Base-by-base conservation (phyloP, 2,329 filamentous ascomycete species). In the Monosporascus sp. region DNA sequence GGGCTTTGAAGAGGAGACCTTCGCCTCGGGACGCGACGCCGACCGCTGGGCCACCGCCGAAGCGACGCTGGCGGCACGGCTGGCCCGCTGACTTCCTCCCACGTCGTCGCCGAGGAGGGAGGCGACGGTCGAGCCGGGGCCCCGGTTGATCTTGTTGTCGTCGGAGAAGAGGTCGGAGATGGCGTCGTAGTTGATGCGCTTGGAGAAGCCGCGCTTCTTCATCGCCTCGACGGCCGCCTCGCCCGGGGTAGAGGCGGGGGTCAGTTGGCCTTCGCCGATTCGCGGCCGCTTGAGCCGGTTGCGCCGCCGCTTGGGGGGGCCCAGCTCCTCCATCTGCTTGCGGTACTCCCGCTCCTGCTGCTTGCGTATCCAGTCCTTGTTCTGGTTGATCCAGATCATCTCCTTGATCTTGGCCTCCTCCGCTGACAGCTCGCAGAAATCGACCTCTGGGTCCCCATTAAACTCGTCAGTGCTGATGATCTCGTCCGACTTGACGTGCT, bases 371-470 rank as follows among this genome's bases (percentile, higher is more conserved):
- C 92, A 99, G 61, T 95, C 91, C 68, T 94, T 91, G 71, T 99
- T 97, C 67, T 92, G 86, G 55, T 93, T 92, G 44, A 96, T 85
- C 94, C 94, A 99, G 50, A 97, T 89, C 55, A 85, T 84, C 69
- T 97, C 92, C 69, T 97, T 97, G 66, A 91, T 83, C 36, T 82
- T 82, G 2, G 86, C 83, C 72, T 97, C 92, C 3, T 84, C 82
- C 1, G 86, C 81, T 0, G 80, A 82, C 5, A 97, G 78, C 37
- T 91, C 72, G 65, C 92, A 96, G 62, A 88, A 88, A 55, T 81
- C 75, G 5, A 99, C 91, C 69, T 99, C 94, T 0, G 86, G 87
- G 58, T 99, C 94, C 62, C 95, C 85, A 38, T 86, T 89, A 64
- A 97, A 97, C 66, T 97, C 92, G 53, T 88, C 82, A 53, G 89